Percentiles rank a stretch among this genome's conserved stretches.
Conservation (phyloP, 2,329 filamentous ascomycete genomes). For the Diplodia intermedia region DNA sequence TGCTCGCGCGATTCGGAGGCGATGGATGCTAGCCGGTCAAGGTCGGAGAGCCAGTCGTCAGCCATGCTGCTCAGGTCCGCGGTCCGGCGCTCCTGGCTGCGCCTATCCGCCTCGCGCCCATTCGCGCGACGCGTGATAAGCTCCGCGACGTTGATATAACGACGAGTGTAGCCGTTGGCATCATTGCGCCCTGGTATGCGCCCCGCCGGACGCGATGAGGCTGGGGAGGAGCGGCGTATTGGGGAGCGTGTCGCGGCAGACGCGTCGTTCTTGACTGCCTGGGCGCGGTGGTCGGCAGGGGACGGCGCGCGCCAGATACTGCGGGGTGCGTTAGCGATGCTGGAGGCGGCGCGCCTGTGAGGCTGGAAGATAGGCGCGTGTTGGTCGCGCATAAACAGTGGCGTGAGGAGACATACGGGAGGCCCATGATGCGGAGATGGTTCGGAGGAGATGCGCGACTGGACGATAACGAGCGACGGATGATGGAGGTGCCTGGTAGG, state of each 20-base stretch:
- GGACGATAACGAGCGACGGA: constrained; percentile 34
- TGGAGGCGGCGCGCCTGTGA: constrained; percentile 33
- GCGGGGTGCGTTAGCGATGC: constrained; percentile 24
- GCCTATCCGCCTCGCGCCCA: constrained; percentile 2
- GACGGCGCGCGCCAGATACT: constrained; percentile 64
- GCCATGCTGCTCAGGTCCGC: constrained; percentile 15
- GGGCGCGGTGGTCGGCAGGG: constrained; percentile 46
- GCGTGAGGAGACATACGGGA: constrained; percentile 52
- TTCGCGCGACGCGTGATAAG: background rate
- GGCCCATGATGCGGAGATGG: constrained; percentile 52
- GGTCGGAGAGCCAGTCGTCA: constrained; percentile 16
- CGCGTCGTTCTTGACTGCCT: constrained; percentile 59
- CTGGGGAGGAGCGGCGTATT: constrained; percentile 59
- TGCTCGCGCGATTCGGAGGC: constrained; percentile 44
- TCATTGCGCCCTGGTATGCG: constrained; percentile 12
- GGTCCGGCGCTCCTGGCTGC: constrained; percentile 16
- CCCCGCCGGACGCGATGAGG: constrained; percentile 24
- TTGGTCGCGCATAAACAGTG: constrained; percentile 28
- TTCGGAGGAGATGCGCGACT: constrained; percentile 31
- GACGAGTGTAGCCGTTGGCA: constrained; percentile 34
- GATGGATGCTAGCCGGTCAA: constrained; percentile 33
- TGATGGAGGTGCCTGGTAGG: constrained; percentile 34
- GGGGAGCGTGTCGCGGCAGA: constrained; percentile 62
- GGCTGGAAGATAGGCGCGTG: constrained; percentile 34
- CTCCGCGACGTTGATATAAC: constrained; percentile 36